These are phyloP conservation scores for Phalaenopsis equestris DNA, from an alignment of 106 monocot species.

Conservation along the genomic window DNA sequence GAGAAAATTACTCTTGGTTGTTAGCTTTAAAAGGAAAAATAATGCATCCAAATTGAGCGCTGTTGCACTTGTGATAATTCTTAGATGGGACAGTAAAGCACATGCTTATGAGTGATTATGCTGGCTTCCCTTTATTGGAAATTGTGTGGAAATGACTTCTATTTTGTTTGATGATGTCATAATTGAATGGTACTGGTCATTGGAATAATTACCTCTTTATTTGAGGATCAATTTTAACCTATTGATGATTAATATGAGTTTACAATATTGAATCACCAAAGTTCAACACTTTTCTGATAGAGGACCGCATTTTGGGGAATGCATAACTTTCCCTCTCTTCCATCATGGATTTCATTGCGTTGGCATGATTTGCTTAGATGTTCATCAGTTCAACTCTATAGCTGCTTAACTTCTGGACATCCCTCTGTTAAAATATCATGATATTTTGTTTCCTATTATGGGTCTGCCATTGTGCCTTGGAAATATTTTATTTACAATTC, in stretches of 20 bases:
- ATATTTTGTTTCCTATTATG: not conserved
- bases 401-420: not conserved
- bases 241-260: not conserved
- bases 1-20: not conserved
- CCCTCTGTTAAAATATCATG: not conserved
- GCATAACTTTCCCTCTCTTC: not conserved
- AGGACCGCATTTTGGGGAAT: not conserved
- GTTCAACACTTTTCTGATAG: not conserved
- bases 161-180: not conserved
- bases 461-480: not conserved
- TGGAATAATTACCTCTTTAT: not conserved
- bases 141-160: not conserved
- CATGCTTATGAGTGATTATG: not conserved
- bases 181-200: not conserved
- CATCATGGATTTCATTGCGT: not conserved
- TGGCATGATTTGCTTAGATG: not conserved
- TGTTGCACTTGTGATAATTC: not conserved
- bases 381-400: not conserved
- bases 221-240: not conserved
- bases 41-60: not conserved
- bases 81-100: not conserved
- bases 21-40: not conserved
- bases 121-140: not conserved
- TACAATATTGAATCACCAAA: not conserved
- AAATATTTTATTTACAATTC: not conserved